A percentile compares a stretch with the other conserved stretches of the same genome.
These are phyloP conservation scores for Penicillium janthinellum DNA, from an alignment of 2,329 filamentous ascomycete species.

Conservation along the genomic window DNA sequence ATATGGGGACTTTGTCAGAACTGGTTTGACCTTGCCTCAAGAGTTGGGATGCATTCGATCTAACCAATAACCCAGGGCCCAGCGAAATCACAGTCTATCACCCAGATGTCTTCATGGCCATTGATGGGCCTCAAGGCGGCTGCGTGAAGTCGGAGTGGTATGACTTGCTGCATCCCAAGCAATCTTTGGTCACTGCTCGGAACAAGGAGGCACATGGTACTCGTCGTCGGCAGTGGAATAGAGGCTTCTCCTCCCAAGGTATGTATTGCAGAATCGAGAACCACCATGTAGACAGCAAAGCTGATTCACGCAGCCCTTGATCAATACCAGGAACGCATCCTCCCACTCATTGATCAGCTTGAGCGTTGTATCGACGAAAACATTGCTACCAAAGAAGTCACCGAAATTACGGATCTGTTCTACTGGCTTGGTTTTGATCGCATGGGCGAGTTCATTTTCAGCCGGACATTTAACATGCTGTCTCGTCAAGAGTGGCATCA, in stretches of 20 bases:
- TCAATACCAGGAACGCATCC: conserved; percentile 8
- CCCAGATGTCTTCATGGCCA: conserved; percentile 17
- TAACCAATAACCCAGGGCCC: conserved; percentile 4
- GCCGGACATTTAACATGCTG: conserved; percentile 36
- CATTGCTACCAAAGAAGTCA: neutral
- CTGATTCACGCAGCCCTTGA: conserved; percentile 6
- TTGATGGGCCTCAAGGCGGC: conserved; percentile 18
- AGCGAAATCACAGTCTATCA: conserved; percentile 24
- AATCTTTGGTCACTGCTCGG: conserved; percentile 15
- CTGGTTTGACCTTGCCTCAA: conserved; percentile 24
- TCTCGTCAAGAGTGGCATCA: conserved; percentile 29
- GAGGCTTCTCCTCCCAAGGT: conserved; percentile 12
- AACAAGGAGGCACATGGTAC: conserved; percentile 6
- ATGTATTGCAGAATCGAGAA: neutral
- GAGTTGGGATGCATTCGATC: neutral
- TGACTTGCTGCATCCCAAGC: conserved; percentile 18
- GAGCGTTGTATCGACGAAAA: conserved; percentile 9
- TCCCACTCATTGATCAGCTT: conserved; percentile 1
- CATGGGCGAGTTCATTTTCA: conserved; percentile 39
- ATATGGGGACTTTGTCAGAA: conserved; percentile 41
- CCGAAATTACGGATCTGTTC: conserved; percentile 15
- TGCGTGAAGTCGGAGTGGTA: conserved; percentile 25
- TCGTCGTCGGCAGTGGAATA: conserved; percentile 12
- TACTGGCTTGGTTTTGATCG: conserved; percentile 37
- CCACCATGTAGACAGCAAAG: neutral